phyloP scores from a whole-genome alignment of 1,284 basidiomycete genomes.

The Amylostereum areolatum region DNA sequence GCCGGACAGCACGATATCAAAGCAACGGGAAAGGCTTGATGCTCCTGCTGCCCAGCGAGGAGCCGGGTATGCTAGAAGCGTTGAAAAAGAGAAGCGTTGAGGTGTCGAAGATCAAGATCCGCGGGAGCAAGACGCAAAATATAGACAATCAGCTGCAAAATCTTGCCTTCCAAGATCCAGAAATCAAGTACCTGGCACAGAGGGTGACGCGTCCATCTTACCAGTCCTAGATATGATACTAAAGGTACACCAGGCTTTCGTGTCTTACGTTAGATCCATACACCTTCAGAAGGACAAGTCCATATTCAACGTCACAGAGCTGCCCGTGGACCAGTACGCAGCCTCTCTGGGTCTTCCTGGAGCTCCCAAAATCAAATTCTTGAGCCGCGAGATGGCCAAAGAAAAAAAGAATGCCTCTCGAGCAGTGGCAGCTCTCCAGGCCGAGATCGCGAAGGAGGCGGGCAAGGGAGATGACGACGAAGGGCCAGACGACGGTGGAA shows the following conservation, averaged over 20 bases:
- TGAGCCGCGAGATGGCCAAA: conserved; percentile 68
- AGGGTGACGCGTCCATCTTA: conserved; percentile 49
- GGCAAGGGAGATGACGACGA: conserved; percentile 25
- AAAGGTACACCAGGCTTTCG: conserved; percentile 69
- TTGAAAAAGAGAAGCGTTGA: conserved; percentile 74
- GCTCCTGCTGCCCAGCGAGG: conserved; percentile 86
- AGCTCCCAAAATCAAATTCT: conserved; percentile 93
- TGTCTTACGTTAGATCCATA: conserved; percentile 92
- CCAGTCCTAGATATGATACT: neutral
- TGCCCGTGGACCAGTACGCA: conserved; percentile 84
- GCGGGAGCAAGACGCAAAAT: conserved; percentile 82
- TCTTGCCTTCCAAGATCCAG: conserved; percentile 91
- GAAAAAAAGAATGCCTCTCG: conserved; percentile 68
- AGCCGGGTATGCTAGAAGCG: conserved; percentile 78
- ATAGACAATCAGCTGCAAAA: conserved; percentile 89
- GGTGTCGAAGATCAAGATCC: conserved; percentile 85
- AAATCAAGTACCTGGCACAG: conserved; percentile 97
- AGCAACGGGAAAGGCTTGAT: conserved; percentile 85
- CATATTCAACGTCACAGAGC: conserved; percentile 81
- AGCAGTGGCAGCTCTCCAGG: conserved; percentile 26
- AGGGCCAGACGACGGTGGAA: conserved; percentile 21
- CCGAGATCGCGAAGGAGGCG: conserved; percentile 11
- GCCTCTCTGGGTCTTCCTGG: conserved; percentile 91
- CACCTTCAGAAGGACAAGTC: conserved; percentile 93
- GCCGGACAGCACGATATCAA: conserved; percentile 91